These are phyloP conservation scores for Amanita subjunquillea DNA, from an alignment of 768 basidiomycete genomes.

Conservation along the genomic window DNA sequence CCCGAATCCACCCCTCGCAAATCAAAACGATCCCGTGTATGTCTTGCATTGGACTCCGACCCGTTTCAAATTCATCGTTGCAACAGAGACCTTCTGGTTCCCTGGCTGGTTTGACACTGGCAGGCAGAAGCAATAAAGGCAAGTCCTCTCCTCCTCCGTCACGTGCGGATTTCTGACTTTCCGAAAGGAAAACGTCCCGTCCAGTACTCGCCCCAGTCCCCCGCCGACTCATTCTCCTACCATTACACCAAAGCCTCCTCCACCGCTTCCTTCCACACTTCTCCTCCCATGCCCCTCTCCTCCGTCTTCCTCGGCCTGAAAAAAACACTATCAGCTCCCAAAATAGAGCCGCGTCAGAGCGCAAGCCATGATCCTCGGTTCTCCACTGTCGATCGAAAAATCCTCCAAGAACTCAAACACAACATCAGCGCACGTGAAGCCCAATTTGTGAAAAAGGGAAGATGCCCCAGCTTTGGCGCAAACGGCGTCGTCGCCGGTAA, in stretches of 20 bases:
- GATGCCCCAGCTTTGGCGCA: constrained; percentile 19
- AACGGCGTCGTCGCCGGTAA: constrained; percentile 25
- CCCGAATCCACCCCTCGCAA: neutral
- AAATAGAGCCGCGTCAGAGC: constrained; percentile 3
- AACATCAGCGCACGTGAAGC: constrained; percentile 41
- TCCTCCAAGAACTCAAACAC: constrained; percentile 44
- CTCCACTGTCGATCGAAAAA: constrained; percentile 53
- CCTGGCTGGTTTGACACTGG: constrained; percentile 16
- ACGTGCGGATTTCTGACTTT: constrained; percentile 2
- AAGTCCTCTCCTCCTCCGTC: constrained; percentile 4
- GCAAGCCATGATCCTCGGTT: constrained; percentile 24
- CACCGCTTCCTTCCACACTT: constrained; percentile 4
- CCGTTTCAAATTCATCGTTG: neutral
- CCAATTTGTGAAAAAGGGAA: constrained; percentile 45
- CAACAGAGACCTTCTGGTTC: constrained; percentile 20
- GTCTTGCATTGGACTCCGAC: neutral
- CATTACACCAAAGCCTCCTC: neutral
- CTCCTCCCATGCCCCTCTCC: constrained; percentile 4
- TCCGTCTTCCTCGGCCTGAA: constrained; percentile 2
- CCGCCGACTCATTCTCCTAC: neutral
- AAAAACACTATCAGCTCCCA: constrained; percentile 6
- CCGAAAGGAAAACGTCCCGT: neutral
- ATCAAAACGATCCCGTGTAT: constrained; percentile 1
- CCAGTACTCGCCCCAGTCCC: neutral
- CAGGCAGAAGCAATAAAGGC: constrained; percentile 20